phyloP scores from a whole-genome alignment of 805 yeast genomes.

The Candida loeiensis region DNA sequence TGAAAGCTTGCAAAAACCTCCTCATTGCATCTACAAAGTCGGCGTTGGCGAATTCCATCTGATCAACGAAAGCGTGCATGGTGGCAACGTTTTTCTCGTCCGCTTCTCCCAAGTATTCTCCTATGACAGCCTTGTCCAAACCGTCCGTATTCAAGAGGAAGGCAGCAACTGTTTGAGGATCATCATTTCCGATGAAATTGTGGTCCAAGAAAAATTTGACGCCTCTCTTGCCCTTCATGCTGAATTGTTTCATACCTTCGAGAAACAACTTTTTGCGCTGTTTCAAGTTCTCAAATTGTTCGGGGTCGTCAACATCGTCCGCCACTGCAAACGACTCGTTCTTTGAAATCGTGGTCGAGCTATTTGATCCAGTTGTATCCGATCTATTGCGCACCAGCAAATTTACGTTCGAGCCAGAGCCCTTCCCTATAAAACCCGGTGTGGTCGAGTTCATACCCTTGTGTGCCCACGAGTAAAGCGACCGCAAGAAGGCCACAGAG shows the following conservation, averaged over 20 bases:
- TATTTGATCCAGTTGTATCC: conserved; percentile 28
- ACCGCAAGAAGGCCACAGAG: conserved; percentile 75
- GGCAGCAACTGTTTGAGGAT: conserved; percentile 67
- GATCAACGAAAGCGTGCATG: conserved; percentile 92
- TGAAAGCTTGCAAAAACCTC: conserved; percentile 75
- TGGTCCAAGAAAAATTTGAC: conserved; percentile 56
- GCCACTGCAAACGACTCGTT: conserved; percentile 27
- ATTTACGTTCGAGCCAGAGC: conserved; percentile 4
- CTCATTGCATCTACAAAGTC: conserved; percentile 86
- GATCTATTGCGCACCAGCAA: conserved; percentile 23
- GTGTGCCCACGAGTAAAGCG: conserved; percentile 85
- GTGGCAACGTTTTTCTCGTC: conserved; percentile 69
- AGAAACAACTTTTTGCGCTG: conserved; percentile 76
- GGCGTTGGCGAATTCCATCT: conserved; percentile 67
- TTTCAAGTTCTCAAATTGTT: conserved; percentile 81
- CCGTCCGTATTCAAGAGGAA: conserved; percentile 72
- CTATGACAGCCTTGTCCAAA: conserved; percentile 77
- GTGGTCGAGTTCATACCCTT: conserved; percentile 30
- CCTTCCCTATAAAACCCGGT: conserved; percentile 2
- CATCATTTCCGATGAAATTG: conserved; percentile 58
- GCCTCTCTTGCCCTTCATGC: conserved; percentile 82
- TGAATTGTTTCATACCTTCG: conserved; percentile 76
- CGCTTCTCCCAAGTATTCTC: conserved; percentile 92
- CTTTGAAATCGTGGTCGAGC: conserved; percentile 24
- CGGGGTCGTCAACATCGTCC: conserved; percentile 56